Evolutionary conservation across 2,329 filamentous ascomycete species (phyloP).

Genomic region (Elsinoe arachidis): DNA sequence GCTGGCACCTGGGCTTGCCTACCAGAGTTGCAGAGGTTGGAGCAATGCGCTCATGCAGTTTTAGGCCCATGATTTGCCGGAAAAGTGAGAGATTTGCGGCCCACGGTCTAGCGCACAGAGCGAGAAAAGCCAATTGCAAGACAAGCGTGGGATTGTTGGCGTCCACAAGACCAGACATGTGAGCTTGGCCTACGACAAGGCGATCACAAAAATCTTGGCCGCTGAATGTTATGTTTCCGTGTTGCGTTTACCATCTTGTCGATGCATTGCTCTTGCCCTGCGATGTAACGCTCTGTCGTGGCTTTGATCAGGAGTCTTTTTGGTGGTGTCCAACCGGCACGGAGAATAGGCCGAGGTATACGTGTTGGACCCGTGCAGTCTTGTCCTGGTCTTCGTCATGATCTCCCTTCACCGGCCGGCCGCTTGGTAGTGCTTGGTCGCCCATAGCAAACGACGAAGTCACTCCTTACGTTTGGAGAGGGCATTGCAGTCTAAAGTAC

Average conservation of each 20-base stretch:
- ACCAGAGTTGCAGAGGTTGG: not conserved
- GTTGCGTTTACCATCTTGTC: not conserved
- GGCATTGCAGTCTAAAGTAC: too few relatives aligned
- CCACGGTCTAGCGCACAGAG: not conserved
- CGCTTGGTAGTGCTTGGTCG: too few relatives aligned
- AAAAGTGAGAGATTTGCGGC: constrained; percentile 9
- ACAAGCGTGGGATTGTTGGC: not conserved
- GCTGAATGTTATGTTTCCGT: not conserved
- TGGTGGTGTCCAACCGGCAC: too few relatives aligned
- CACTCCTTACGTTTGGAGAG: too few relatives aligned
- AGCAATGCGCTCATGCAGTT: not conserved
- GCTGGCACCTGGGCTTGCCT: not conserved
- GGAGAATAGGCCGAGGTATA: too few relatives aligned
- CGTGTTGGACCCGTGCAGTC: too few relatives aligned
- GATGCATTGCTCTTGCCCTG: not conserved
- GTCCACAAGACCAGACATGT: not conserved
- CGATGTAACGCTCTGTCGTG: not conserved
- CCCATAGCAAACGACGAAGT: too few relatives aligned
- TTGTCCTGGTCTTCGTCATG: too few relatives aligned
- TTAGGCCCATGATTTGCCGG: not conserved
- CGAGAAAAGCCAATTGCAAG: constrained; percentile 6
- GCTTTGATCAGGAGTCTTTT: too few relatives aligned
- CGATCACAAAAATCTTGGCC: not conserved
- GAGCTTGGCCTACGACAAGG: constrained; percentile 11
- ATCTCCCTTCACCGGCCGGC: too few relatives aligned